Conservation (phyloP, 2,329 filamentous ascomycete species). For the Colletotrichum brevisporum region DNA sequence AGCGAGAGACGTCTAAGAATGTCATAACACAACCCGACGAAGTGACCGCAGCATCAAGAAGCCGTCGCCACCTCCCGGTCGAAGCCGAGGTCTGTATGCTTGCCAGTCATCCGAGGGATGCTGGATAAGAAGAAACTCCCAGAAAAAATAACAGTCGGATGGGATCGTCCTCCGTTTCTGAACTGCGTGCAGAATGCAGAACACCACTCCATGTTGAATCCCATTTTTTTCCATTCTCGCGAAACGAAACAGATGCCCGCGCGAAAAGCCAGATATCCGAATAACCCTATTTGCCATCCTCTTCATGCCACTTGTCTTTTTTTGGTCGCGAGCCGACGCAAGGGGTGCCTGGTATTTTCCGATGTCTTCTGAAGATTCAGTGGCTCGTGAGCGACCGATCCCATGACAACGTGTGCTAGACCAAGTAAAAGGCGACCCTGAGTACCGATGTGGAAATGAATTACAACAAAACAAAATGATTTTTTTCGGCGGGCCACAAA, state of each 20-base stretch:
- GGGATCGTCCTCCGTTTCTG: conserved; percentile 46
- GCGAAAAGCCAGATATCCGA: conserved; percentile 44
- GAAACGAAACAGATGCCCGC: conserved; percentile 41
- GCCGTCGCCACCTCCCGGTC: conserved; percentile 30
- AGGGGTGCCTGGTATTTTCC: not conserved
- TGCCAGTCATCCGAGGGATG: conserved; percentile 21
- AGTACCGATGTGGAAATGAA: not conserved
- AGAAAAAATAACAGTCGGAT: conserved; percentile 34
- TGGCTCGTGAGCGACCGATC: not conserved
- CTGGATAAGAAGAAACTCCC: conserved; percentile 42
- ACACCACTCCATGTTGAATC: conserved; percentile 50
- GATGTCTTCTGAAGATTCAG: not conserved
- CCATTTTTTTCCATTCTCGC: conserved; percentile 45
- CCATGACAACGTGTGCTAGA: not conserved
- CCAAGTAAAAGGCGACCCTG: not conserved
- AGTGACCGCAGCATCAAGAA: not conserved
- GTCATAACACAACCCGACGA: conserved; percentile 25
- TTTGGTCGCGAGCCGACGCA: not conserved
- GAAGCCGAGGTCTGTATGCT: conserved; percentile 24
- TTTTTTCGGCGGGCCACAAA: conserved; percentile 12
- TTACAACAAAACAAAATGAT: conserved; percentile 5
- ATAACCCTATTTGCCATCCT: conserved; percentile 42
- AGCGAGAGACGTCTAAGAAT: conserved; percentile 40
- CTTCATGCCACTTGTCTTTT: conserved; percentile 20
- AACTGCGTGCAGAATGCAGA: conserved; percentile 56